Evolutionary conservation across 2,329 filamentous ascomycete genomes (phyloP).

Genomic region (Neonectria ditissima): DNA sequence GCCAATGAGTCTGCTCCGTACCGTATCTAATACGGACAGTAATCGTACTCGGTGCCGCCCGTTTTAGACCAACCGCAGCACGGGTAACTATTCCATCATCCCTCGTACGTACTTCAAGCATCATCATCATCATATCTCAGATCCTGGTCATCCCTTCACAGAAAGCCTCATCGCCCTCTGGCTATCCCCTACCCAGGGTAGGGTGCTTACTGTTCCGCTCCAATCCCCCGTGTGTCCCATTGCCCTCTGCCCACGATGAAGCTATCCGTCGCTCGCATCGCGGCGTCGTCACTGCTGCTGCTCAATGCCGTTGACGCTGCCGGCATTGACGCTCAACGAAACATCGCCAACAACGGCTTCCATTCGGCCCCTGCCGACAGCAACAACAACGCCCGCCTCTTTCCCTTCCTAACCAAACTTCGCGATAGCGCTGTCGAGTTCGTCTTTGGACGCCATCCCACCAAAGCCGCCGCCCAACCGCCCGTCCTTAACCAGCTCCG

Average conservation of each 20-base stretch:
- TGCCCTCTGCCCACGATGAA: constrained; percentile 33
- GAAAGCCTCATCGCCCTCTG: constrained; percentile 2
- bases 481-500: constrained; percentile 49
- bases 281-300: constrained; percentile 41
- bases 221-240: background rate
- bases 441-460: constrained; percentile 60
- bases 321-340: constrained; percentile 45
- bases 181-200: constrained; percentile 14
- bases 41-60: background rate
- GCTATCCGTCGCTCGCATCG: constrained; percentile 37
- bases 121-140: constrained; percentile 7
- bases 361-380: constrained; percentile 33
- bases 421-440: constrained; percentile 63
- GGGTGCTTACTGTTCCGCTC: background rate
- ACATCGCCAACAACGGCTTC: constrained; percentile 28
- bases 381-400: constrained; percentile 46
- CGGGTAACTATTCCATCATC: background rate
- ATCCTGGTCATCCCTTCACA: background rate
- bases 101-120: constrained; percentile 6
- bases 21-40: background rate
- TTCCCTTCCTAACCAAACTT: constrained; percentile 63
- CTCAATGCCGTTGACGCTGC: constrained; percentile 45
- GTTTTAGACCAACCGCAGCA: background rate
- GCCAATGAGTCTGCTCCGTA: too few relatives aligned
- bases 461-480: constrained; percentile 42